These are phyloP conservation scores for Saprolegnia parasitica DNA, from an alignment of 352 stramenopile genomes.

Conservation along the genomic window DNA sequence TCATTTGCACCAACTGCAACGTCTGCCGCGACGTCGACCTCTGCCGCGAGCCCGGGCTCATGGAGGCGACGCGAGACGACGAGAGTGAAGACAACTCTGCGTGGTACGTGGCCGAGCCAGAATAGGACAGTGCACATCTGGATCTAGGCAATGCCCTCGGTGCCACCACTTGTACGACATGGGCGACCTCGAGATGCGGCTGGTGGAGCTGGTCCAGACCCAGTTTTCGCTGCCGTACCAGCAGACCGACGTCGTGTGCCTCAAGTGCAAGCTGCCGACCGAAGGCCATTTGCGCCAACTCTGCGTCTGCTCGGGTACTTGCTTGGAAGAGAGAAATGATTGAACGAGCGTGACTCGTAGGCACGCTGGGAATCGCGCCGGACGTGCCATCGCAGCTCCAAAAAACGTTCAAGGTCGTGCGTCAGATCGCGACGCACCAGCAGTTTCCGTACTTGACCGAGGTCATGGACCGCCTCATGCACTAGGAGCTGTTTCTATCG, in stretches of 20 bases:
- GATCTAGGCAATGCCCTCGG: conserved; percentile 87
- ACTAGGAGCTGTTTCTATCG: not conserved
- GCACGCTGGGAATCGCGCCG: too few species aligned
- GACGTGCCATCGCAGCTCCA: conserved; percentile 10
- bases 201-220: conserved; percentile 87
- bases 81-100: conserved; percentile 32
- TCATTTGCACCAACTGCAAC: conserved; percentile 96
- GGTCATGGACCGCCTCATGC: conserved; percentile 53
- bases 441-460: conserved; percentile 64
- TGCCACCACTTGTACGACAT: conserved; percentile 91
- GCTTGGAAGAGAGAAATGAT: too few species aligned
- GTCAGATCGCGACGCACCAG: conserved; percentile 64
- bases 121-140: conserved; percentile 31
- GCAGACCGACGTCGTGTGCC: conserved; percentile 86
- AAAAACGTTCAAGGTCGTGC: conserved; percentile 56
- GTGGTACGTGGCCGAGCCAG: conserved; percentile 28
- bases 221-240: conserved; percentile 88
- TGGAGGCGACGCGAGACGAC: conserved; percentile 44
- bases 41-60: conserved; percentile 89
- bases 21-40: conserved; percentile 95
- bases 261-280: conserved; percentile 67
- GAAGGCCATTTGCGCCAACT: conserved; percentile 76
- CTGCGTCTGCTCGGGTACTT: conserved; percentile 71
- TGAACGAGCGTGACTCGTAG: too few species aligned
- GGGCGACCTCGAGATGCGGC: conserved; percentile 81